Evolutionary conservation across 805 yeast genomes (phyloP).

Genomic region (Wickerhamomyces bovis): DNA sequence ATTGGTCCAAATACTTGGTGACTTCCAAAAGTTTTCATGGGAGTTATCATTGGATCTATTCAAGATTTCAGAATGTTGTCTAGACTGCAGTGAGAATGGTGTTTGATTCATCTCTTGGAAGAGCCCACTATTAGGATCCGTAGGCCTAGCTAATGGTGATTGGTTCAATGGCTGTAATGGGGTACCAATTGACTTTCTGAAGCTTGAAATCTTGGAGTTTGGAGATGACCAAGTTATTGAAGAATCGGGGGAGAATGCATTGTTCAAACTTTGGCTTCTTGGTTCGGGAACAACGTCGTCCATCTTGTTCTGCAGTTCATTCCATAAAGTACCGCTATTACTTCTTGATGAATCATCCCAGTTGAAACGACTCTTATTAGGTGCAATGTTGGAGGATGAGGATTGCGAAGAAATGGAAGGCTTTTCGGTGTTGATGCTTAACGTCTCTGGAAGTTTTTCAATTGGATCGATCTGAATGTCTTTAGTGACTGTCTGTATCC

Average conservation of each 20-base stretch:
- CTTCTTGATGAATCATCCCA: conserved; percentile 3
- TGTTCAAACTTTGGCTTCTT: conserved; percentile 1
- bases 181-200: conserved; percentile 14
- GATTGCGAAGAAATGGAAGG: background rate
- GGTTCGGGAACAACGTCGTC: background rate
- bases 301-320: background rate
- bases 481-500: background rate
- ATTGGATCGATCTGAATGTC: conserved; percentile 3
- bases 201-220: conserved; percentile 22
- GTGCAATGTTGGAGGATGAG: background rate
- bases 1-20: conserved; percentile 21
- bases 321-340: conserved; percentile 1
- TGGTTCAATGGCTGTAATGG: conserved; percentile 17
- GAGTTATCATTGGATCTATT: background rate
- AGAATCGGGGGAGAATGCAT: background rate
- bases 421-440: conserved; percentile 3
- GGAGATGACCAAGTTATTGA: conserved; percentile 18
- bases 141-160: conserved; percentile 19
- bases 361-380: background rate
- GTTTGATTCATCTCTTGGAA: conserved; percentile 6
- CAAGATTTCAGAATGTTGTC: conserved; percentile 6
- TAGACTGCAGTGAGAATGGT: conserved; percentile 5
- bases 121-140: conserved; percentile 6
- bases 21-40: conserved; percentile 12
- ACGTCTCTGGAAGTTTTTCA: conserved; percentile 4